A percentile compares a stretch with the other conserved stretches of the same genome.
Evolutionary conservation across 148 eudicot genomes (phyloP).

Genomic region (Camellia sinensis): DNA sequence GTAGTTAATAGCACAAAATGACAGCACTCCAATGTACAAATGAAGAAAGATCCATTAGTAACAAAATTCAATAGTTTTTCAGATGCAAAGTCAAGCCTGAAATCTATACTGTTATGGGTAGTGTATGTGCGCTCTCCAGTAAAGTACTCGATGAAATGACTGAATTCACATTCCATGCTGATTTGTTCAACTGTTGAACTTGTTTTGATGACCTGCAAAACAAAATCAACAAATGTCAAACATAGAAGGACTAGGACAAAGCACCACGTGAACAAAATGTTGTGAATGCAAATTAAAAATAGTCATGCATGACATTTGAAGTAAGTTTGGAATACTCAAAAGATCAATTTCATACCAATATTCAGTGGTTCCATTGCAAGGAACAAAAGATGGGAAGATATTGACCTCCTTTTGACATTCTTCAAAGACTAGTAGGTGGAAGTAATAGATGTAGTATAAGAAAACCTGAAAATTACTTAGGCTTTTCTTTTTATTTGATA

Average conservation of each 20-base stretch:
- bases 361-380: neutral
- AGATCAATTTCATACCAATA: neutral
- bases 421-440: neutral
- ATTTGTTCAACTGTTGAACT: slow-evolving; percentile 72
- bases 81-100: neutral
- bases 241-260: neutral
- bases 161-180: slow-evolving; percentile 87
- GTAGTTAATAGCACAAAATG: neutral
- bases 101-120: slow-evolving; percentile 49
- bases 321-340: neutral
- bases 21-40: neutral
- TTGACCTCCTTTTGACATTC: neutral
- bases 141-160: slow-evolving; percentile 73
- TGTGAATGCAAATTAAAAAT: neutral
- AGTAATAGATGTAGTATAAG: neutral
- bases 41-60: neutral
- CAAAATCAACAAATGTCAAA: slow-evolving; percentile 14
- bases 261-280: neutral
- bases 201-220: slow-evolving; percentile 76
- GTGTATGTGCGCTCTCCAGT: slow-evolving; percentile 69
- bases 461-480: neutral
- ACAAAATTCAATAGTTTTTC: neutral
- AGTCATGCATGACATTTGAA: neutral
- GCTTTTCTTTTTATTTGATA: neutral
- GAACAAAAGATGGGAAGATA: neutral